Conservation (phyloP, 169 alveolate species). For the Plasmodium gaboni region DNA sequence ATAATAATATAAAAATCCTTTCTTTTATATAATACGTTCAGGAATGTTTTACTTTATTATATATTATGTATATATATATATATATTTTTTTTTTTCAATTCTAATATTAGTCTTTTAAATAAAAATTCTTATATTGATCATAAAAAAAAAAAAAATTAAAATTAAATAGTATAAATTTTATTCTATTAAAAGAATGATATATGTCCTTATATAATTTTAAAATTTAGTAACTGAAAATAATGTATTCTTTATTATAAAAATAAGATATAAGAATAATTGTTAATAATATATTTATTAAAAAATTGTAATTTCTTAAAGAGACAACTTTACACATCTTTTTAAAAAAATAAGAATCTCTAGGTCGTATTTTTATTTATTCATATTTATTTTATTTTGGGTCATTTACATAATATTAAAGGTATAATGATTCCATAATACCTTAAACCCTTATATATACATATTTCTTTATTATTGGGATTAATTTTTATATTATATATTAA, state of each 20-base stretch:
- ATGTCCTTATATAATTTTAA: conserved; percentile 14
- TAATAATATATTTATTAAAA: neutral
- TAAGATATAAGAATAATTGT: neutral
- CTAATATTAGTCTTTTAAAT: conserved; percentile 50
- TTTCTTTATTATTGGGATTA: no score
- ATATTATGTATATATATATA: conserved; percentile 19
- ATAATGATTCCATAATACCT: no score
- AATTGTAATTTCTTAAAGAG: neutral
- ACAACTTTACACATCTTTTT: conserved; percentile 1
- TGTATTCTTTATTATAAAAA: neutral
- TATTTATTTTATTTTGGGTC: conserved; percentile 1
- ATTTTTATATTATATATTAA: no score
- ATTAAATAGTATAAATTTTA: conserved; percentile 3
- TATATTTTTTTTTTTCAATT: conserved; percentile 9
- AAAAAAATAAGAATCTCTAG: neutral
- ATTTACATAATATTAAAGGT: no score
- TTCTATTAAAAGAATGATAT: neutral
- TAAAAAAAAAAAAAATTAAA: conserved; percentile 24
- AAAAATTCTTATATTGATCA: conserved; percentile 23
- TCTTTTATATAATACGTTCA: conserved; percentile 46
- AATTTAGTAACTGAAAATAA: neutral
- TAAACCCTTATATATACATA: no score
- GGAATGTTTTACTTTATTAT: conserved; percentile 11
- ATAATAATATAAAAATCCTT: conserved; percentile 34
- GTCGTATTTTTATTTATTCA: conserved; percentile 5